A percentile compares a stretch with the other conserved stretches of the same genome.
Evolutionary conservation across 257 asterid species (phyloP).

Genomic region (Nicotiana attenuata): DNA sequence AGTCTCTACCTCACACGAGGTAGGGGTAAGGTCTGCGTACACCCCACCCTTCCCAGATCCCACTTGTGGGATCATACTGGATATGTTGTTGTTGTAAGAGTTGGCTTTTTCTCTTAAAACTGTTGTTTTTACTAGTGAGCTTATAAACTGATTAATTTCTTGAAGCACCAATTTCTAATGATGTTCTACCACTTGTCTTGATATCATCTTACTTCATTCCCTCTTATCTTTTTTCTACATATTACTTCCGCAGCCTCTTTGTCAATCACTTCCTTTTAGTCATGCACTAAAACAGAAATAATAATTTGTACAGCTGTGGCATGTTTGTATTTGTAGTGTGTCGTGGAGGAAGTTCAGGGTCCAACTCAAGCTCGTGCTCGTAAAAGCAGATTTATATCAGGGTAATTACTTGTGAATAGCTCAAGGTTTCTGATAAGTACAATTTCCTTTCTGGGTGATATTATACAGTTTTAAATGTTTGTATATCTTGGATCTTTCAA

Average conservation of each 20-base stretch:
- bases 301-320: constrained; percentile 3
- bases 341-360: constrained; percentile 99
- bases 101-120: background rate
- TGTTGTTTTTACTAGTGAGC: background rate
- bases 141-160: background rate
- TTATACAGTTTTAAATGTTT: background rate
- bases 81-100: background rate
- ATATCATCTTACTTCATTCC: background rate
- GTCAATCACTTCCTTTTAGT: background rate
- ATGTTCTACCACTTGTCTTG: background rate
- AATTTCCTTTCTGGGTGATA: background rate
- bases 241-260: background rate
- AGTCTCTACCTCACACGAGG: no score
- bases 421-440: background rate
- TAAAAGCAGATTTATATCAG: constrained; percentile 93
- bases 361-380: constrained; percentile 97
- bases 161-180: background rate
- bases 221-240: background rate
- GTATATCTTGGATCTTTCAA: background rate
- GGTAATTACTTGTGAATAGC: constrained; percentile 42
- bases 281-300: background rate
- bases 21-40: no score
- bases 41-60: no score
- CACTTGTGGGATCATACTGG: no score
- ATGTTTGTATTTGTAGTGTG: constrained; percentile 49